phyloP scores from a whole-genome alignment of 176 grass and related monocot species.

The Dactylis glomerata region DNA sequence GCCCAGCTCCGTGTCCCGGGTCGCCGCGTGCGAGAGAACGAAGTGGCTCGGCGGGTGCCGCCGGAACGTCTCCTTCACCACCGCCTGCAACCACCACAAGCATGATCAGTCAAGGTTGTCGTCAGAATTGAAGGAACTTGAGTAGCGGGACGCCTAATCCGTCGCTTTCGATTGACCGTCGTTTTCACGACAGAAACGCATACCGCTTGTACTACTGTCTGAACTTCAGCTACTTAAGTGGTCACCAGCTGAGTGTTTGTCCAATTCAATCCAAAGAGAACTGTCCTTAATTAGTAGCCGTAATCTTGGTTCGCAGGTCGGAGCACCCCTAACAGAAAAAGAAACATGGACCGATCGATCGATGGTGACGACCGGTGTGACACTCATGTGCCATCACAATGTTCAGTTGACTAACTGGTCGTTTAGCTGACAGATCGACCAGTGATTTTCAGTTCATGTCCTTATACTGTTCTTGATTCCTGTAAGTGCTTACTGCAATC shows the following conservation, averaged over 20 bases:
- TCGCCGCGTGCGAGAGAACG: slow-evolving; percentile 86
- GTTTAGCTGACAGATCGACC: not conserved
- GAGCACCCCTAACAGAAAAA: not conserved
- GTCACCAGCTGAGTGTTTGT: not conserved
- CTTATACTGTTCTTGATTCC: not conserved
- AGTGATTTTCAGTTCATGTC: not conserved
- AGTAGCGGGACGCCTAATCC: not conserved
- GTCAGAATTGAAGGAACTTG: not conserved
- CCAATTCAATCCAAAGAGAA: slow-evolving; percentile 4
- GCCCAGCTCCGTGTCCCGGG: slow-evolving; percentile 75
- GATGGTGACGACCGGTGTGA: not conserved
- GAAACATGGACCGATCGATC: not conserved
- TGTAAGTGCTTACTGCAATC: not conserved
- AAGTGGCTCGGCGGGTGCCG: slow-evolving; percentile 97
- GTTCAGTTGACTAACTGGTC: not conserved
- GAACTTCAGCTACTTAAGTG: not conserved
- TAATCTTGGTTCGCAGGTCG: not conserved
- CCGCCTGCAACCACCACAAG: slow-evolving; percentile 33
- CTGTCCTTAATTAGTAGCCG: slow-evolving; percentile 38
- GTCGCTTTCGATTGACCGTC: not conserved
- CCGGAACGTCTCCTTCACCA: slow-evolving; percentile 96
- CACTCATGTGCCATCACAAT: not conserved
- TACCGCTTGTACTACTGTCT: not conserved
- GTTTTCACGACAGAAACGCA: slow-evolving; percentile 17
- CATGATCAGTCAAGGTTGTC: not conserved